These are phyloP conservation scores for Smittium mucronatum DNA, from an alignment of 371 early-diverging fungal genomes.

Conservation along the genomic window DNA sequence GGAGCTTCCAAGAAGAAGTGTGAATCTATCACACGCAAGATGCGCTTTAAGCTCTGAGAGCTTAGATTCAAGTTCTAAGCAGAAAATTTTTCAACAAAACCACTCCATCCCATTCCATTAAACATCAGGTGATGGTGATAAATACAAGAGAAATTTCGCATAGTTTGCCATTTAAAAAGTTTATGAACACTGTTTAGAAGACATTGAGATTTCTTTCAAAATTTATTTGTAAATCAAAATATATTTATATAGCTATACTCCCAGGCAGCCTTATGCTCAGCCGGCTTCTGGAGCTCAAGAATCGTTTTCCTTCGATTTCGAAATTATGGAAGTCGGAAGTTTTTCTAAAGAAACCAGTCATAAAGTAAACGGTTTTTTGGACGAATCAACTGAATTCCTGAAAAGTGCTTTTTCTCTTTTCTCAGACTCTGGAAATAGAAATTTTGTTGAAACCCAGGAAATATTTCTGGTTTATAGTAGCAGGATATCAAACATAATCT, in stretches of 20 bases:
- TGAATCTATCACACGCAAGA: slow-evolving; percentile 14
- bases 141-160: slow-evolving; percentile 16
- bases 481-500: not conserved
- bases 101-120: slow-evolving; percentile 26
- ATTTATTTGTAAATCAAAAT: slow-evolving; percentile 9
- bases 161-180: not conserved
- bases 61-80: slow-evolving; percentile 28
- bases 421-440: not conserved
- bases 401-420: not conserved
- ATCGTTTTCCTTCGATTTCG: not conserved
- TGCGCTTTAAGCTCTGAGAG: slow-evolving; percentile 18
- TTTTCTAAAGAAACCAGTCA: slow-evolving; percentile 3
- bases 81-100: slow-evolving; percentile 17
- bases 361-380: not conserved
- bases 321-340: not conserved
- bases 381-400: not conserved
- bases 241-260: slow-evolving; percentile 1
- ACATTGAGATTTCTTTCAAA: slow-evolving; percentile 11
- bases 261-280: not conserved
- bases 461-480: not conserved
- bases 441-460: not conserved
- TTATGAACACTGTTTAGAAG: not conserved
- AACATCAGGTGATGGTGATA: slow-evolving; percentile 29
- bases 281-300: not conserved
- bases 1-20: slow-evolving; percentile 1